A percentile compares a stretch with the other conserved stretches of the same genome.
Evolutionary conservation across 495 filamentous ascomycete genomes (phyloP).

Genomic region (Aspergillus sclerotiicarbonarius): DNA sequence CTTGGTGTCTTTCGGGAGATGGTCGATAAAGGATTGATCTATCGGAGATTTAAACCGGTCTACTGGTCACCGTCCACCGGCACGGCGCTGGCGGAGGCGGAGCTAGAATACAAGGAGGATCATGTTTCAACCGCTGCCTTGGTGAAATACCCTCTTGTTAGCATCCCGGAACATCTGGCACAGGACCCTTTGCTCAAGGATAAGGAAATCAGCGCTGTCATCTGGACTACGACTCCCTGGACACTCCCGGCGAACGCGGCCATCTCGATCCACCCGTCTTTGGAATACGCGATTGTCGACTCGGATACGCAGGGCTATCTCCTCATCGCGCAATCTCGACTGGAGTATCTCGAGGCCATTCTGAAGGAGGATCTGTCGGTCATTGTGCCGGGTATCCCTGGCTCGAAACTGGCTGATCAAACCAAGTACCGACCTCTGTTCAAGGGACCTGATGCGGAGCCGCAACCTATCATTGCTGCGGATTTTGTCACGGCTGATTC

Average conservation of each 20-base stretch:
- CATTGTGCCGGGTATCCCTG: slow-evolving; percentile 58
- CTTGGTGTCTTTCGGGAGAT: slow-evolving; percentile 81
- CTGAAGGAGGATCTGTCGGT: slow-evolving; percentile 46
- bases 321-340: slow-evolving; percentile 63
- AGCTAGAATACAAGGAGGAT: slow-evolving; percentile 89
- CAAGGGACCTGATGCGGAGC: slow-evolving; percentile 44
- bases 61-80: slow-evolving; percentile 93
- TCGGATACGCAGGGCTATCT: slow-evolving; percentile 54
- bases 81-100: slow-evolving; percentile 91
- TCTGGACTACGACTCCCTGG: slow-evolving; percentile 99
- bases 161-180: slow-evolving; percentile 46
- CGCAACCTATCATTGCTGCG: slow-evolving; percentile 72
- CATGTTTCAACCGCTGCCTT: slow-evolving; percentile 80
- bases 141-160: slow-evolving; percentile 70
- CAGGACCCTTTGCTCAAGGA: slow-evolving; percentile 33
- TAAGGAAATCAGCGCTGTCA: slow-evolving; percentile 63
- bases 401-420: slow-evolving; percentile 59
- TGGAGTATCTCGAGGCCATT: slow-evolving; percentile 51
- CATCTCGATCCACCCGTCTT: slow-evolving; percentile 70
- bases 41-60: slow-evolving; percentile 85
- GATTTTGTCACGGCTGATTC: slow-evolving; percentile 84
- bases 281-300: slow-evolving; percentile 71
- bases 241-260: slow-evolving; percentile 90
- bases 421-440: slow-evolving; percentile 67
- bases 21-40: slow-evolving; percentile 80